Conservation (phyloP, 768 basidiomycete genomes). For the Mrakia gelida region DNA sequence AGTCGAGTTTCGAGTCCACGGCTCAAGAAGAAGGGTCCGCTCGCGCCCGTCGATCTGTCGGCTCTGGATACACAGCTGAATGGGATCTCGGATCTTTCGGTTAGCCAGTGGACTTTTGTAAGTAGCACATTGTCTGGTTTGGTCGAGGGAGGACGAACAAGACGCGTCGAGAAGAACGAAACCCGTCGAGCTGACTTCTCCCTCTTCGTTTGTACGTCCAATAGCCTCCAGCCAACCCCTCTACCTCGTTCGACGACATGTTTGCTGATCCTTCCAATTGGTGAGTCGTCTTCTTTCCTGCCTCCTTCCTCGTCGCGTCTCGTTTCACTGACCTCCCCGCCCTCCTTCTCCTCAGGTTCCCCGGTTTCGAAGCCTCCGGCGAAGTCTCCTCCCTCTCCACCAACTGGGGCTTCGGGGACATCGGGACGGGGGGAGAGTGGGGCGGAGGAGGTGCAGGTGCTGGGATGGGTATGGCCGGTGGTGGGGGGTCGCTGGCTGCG, state of each 20-base stretch:
- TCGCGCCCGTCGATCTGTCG: neutral
- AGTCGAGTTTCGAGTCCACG: neutral
- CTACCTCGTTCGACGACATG: constrained; percentile 3
- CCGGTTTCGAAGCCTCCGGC: constrained; percentile 4
- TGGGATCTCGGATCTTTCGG: neutral
- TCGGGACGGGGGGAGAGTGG: neutral
- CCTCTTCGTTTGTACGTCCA: no score
- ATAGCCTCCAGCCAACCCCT: neutral
- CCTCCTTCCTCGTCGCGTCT: neutral
- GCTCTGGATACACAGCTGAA: neutral
- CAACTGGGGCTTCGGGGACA: neutral
- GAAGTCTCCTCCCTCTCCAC: neutral
- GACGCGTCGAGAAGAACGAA: neutral
- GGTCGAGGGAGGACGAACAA: no score
- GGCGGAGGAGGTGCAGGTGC: neutral
- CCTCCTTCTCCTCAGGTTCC: neutral
- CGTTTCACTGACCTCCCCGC: no score
- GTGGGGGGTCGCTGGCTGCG: no score
- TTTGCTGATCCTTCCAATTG: constrained; percentile 6
- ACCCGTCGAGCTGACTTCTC: neutral
- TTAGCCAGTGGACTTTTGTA: neutral
- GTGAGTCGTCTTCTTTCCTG: neutral
- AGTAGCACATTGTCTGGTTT: neutral
- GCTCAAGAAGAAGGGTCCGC: neutral
- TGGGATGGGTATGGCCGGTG: no score